Percentiles rank a stretch among this genome's conserved stretches.
These are phyloP conservation scores for Lumnitzera racemosa DNA, from an alignment of 345 rosid genomes.

Conservation along the genomic window DNA sequence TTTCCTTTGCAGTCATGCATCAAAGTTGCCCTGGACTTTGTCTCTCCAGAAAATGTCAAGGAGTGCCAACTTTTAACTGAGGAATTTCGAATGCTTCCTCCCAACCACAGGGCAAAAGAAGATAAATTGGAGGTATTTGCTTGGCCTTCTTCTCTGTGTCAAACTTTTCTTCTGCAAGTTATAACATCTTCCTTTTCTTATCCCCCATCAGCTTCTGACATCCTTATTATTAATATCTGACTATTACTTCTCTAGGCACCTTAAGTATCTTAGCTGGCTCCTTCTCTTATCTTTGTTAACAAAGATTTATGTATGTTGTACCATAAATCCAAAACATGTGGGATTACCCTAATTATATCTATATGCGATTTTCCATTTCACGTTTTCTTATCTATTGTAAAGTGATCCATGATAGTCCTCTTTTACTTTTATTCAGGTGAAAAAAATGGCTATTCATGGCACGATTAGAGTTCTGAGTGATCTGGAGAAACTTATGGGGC, in stretches of 20 bases:
- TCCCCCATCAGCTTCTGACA: not conserved
- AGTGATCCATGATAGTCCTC: not conserved
- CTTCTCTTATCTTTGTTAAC: no score
- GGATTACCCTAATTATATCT: not conserved
- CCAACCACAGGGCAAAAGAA: conserved; percentile 22
- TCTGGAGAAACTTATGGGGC: conserved; percentile 8
- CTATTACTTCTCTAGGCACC: not conserved
- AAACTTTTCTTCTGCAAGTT: no score
- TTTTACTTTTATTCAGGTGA: conserved; percentile 6
- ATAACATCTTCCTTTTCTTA: not conserved
- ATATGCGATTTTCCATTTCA: not conserved
- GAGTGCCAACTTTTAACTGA: conserved; percentile 27
- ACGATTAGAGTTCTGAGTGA: conserved; percentile 5
- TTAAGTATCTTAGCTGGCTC: no score
- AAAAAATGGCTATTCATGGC: conserved; percentile 16
- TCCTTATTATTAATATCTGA: not conserved
- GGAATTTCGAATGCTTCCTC: conserved; percentile 23
- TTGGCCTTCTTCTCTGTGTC: not conserved
- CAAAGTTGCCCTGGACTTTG: conserved; percentile 30
- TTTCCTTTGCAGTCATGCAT: conserved; percentile 22
- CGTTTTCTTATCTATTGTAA: not conserved
- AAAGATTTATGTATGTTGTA: no score
- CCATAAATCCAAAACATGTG: no score
- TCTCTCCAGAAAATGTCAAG: conserved; percentile 25
- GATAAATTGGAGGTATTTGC: conserved; percentile 25